phyloP scores from a whole-genome alignment of 495 filamentous ascomycete genomes.

The Sordaria brevicollis region DNA sequence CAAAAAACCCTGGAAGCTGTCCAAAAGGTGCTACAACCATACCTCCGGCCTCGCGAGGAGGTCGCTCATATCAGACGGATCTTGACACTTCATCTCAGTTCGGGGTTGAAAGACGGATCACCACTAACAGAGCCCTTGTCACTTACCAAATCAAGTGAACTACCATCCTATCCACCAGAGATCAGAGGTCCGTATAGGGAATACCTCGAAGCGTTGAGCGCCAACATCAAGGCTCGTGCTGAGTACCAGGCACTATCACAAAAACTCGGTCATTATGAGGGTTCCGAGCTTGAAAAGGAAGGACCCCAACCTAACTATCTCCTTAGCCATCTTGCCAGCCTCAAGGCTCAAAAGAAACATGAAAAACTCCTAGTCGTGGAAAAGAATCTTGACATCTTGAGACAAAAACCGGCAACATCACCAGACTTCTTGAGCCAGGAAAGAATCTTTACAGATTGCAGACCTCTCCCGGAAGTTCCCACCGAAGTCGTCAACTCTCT shows the following conservation, averaged over 20 bases:
- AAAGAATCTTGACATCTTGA: constrained; percentile 34
- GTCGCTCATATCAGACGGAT: constrained; percentile 30
- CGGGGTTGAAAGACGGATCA: constrained; percentile 19
- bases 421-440: constrained; percentile 36
- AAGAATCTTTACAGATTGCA: constrained; percentile 31
- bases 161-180: constrained; percentile 9
- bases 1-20: constrained; percentile 12
- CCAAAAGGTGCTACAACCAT: constrained; percentile 23
- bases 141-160: constrained; percentile 21
- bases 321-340: constrained; percentile 38
- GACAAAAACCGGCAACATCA: constrained; percentile 44
- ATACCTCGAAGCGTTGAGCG: constrained; percentile 49
- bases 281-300: not conserved
- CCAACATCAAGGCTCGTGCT: constrained; percentile 43
- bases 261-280: constrained; percentile 5
- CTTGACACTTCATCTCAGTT: constrained; percentile 27
- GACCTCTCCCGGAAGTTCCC: constrained; percentile 37
- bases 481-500: constrained; percentile 34
- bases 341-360: constrained; percentile 42
- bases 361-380: constrained; percentile 40
- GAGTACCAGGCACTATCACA: constrained; percentile 30
- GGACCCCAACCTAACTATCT: constrained; percentile 18
- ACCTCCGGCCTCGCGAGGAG: constrained; percentile 34
- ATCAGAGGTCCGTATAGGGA: constrained; percentile 30
- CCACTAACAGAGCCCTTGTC: constrained; percentile 22